Conservation (phyloP, 2,329 filamentous ascomycete genomes). For the Colletotrichum siamense region DNA sequence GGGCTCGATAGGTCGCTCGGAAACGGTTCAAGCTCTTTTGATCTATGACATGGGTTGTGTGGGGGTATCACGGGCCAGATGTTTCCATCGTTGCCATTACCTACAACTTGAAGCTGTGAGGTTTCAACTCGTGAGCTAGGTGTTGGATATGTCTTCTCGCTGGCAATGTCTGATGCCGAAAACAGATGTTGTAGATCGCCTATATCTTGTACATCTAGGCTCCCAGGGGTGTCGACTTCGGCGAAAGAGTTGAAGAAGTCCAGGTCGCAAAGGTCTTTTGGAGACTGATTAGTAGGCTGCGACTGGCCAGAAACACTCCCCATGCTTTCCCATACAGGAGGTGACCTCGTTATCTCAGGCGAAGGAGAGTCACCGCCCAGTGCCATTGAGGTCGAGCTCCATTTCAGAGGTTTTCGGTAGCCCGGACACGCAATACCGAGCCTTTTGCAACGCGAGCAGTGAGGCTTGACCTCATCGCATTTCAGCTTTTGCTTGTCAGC, state of each 20-base stretch:
- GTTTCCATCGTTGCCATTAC: not conserved
- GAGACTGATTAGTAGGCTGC: not conserved
- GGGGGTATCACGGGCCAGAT: not conserved
- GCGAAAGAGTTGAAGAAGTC: not conserved
- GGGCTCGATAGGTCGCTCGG: not conserved
- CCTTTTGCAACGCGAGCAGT: not conserved
- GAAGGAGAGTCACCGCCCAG: not conserved
- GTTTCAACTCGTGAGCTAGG: not conserved
- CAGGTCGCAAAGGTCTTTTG: not conserved
- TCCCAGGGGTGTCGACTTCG: not conserved
- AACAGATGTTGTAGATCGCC: not conserved
- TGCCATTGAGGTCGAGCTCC: not conserved
- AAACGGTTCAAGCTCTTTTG: not conserved
- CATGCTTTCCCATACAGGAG: not conserved
- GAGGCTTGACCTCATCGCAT: constrained; percentile 1
- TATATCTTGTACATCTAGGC: not conserved
- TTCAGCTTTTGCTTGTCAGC: not conserved
- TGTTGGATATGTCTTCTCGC: not conserved
- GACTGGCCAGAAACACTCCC: no score
- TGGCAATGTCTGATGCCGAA: not conserved
- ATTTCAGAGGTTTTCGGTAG: not conserved
- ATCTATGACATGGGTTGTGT: not conserved
- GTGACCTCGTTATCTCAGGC: not conserved
- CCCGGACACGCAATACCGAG: not conserved
- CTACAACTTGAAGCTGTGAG: not conserved